A percentile compares a stretch with the other conserved stretches of the same genome.
Evolutionary conservation across 2,329 filamentous ascomycete species (phyloP).

Genomic region (Exophiala mesophila): DNA sequence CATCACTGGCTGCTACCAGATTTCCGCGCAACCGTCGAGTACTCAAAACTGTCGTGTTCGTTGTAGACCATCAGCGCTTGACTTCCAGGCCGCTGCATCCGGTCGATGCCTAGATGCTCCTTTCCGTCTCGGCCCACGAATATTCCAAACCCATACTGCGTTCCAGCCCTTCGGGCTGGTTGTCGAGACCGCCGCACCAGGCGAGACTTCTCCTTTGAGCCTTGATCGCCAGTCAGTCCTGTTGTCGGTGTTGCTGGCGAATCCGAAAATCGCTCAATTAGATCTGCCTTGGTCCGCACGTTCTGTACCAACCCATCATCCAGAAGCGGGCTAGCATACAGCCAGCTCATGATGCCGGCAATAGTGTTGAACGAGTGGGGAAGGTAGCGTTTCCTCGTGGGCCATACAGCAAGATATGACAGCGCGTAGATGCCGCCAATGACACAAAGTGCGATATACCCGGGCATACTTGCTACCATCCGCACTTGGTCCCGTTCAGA

Average conservation of each 20-base stretch:
- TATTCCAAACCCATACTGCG: constrained; percentile 53
- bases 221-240: constrained; percentile 35
- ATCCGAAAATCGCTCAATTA: constrained; percentile 64
- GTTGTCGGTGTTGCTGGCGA: constrained; percentile 19
- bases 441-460: constrained; percentile 67
- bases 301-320: constrained; percentile 69
- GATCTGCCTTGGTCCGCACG: constrained; percentile 60
- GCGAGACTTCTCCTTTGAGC: constrained; percentile 2
- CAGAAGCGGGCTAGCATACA: constrained; percentile 67
- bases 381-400: constrained; percentile 57
- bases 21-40: not conserved
- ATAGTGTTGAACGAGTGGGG: constrained; percentile 69
- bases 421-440: constrained; percentile 66
- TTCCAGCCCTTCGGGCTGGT: not conserved
- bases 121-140: constrained; percentile 55
- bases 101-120: constrained; percentile 57
- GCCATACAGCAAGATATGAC: constrained; percentile 59
- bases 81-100: constrained; percentile 42
- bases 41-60: not conserved
- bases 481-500: constrained; percentile 38
- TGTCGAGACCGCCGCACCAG: not conserved
- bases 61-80: constrained; percentile 39
- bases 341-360: constrained; percentile 71
- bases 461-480: constrained; percentile 69
- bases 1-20: not conserved